Evolutionary conservation across 2,329 filamentous ascomycete genomes (phyloP).

Genomic region (Thermothelomyces thermophilus): DNA sequence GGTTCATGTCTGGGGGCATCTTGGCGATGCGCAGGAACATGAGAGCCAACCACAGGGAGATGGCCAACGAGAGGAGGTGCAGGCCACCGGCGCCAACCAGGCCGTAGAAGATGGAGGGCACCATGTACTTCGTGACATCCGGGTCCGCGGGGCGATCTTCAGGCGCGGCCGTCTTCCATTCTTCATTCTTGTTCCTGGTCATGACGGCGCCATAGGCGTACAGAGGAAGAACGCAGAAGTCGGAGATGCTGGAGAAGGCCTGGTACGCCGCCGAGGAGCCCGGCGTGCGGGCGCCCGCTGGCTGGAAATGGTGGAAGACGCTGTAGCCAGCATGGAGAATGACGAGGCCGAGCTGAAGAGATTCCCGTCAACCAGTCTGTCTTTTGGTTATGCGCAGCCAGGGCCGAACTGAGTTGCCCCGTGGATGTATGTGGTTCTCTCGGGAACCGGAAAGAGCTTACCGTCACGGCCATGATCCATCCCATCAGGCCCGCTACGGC

Average conservation of each 20-base stretch:
- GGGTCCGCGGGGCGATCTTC: conserved; percentile 41
- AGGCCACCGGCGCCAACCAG: conserved; percentile 58
- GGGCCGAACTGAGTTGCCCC: too few species aligned
- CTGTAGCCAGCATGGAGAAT: conserved; percentile 67
- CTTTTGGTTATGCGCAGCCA: too few species aligned
- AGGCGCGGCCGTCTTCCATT: conserved; percentile 59
- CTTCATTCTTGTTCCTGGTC: conserved; percentile 38
- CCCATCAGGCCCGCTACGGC: conserved; percentile 57
- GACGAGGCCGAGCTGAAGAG: conserved; percentile 68
- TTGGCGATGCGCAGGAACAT: conserved; percentile 76
- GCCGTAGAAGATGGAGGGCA: conserved; percentile 61
- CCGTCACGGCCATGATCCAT: conserved; percentile 72
- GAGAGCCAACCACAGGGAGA: conserved; percentile 69
- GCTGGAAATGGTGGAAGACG: conserved; percentile 70
- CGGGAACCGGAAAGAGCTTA: conserved; percentile 49
- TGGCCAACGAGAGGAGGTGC: conserved; percentile 61
- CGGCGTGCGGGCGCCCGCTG: conserved; percentile 64
- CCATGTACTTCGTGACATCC: conserved; percentile 50
- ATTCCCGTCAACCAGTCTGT: too few species aligned
- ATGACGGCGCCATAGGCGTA: conserved; percentile 50
- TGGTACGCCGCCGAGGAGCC: conserved; percentile 84
- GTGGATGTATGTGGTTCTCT: too few species aligned
- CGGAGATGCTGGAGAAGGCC: conserved; percentile 69
- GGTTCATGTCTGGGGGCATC: conserved; percentile 92
- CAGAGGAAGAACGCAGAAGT: conserved; percentile 50